Evolutionary conservation across 2,329 filamentous ascomycete species (phyloP).

Genomic region (Metarhizium sp.): DNA sequence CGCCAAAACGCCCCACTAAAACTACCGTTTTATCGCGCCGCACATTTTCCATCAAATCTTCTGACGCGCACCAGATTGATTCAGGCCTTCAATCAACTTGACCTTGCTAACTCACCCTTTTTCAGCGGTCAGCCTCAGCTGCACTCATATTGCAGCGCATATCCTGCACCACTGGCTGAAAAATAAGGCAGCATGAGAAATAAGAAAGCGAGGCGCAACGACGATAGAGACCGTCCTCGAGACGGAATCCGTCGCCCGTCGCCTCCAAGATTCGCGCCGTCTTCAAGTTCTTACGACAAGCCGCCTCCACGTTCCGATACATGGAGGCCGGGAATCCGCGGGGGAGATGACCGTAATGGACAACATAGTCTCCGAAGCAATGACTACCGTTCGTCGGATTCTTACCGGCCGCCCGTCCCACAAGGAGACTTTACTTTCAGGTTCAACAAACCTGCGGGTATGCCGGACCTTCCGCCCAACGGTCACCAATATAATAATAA

Average conservation of each 20-base stretch:
- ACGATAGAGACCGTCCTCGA: conserved; percentile 6
- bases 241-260: conserved; percentile 4
- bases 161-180: background rate
- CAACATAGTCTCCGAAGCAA: conserved; percentile 13
- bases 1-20: too few relatives aligned
- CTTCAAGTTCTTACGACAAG: conserved; percentile 9
- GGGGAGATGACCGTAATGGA: conserved; percentile 14
- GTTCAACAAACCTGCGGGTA: conserved; percentile 39
- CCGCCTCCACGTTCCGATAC: conserved; percentile 16
- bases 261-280: conserved; percentile 4
- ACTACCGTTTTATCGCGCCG: too few relatives aligned
- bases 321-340: conserved; percentile 19
- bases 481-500: conserved; percentile 7
- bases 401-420: conserved; percentile 22
- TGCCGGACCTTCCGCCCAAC: conserved; percentile 24
- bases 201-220: conserved; percentile 5
- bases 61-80: too few relatives aligned
- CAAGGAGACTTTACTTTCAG: conserved; percentile 48
- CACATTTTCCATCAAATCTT: too few relatives aligned
- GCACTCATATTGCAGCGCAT: background rate
- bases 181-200: conserved; percentile 1
- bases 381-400: conserved; percentile 15
- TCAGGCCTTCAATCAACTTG: too few relatives aligned
- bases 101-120: background rate
- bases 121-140: background rate